phyloP scores from a whole-genome alignment of 2,329 filamentous ascomycete species.

The Pseudopithomyces chartarum region DNA sequence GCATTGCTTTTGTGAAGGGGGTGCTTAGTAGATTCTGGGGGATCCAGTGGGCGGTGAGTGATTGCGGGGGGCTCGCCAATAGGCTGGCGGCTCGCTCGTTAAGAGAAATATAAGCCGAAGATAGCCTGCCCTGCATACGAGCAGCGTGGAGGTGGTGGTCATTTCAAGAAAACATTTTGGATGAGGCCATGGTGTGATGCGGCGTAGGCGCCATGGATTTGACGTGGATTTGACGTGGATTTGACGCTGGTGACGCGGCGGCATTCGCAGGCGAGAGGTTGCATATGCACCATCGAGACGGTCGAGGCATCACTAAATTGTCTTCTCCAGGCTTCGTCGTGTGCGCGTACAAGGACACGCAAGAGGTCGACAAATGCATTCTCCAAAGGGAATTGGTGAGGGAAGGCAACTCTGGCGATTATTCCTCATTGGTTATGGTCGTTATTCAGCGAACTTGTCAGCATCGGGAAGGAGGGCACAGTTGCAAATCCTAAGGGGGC shows the following conservation, averaged over 20 bases:
- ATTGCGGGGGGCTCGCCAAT: slow-evolving; percentile 25
- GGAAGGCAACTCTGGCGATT: not conserved
- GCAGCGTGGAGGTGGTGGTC: not conserved
- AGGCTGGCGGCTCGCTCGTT: slow-evolving; percentile 8
- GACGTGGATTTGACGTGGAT: slow-evolving; percentile 3
- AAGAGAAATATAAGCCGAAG: slow-evolving; percentile 31
- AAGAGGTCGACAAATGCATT: not conserved
- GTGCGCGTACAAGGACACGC: not conserved
- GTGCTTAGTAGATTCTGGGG: slow-evolving; percentile 7
- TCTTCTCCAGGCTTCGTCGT: not conserved
- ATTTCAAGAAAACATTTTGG: not conserved
- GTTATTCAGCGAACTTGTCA: not conserved
- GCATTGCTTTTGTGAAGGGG: slow-evolving; percentile 13
- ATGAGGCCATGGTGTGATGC: slow-evolving; percentile 2
- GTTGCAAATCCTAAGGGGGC: not conserved
- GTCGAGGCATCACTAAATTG: too few relatives aligned
- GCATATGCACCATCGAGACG: not conserved
- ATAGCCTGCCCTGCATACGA: slow-evolving; percentile 23
- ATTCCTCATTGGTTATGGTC: not conserved
- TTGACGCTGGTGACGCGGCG: slow-evolving; percentile 5
- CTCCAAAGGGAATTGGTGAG: not conserved
- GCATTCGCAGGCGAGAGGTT: not conserved
- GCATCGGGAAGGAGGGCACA: not conserved
- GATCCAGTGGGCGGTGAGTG: slow-evolving; percentile 23
- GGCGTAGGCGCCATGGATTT: not conserved